phyloP scores from a whole-genome alignment of 352 stramenopile species.

The Blastocystis sp. region DNA sequence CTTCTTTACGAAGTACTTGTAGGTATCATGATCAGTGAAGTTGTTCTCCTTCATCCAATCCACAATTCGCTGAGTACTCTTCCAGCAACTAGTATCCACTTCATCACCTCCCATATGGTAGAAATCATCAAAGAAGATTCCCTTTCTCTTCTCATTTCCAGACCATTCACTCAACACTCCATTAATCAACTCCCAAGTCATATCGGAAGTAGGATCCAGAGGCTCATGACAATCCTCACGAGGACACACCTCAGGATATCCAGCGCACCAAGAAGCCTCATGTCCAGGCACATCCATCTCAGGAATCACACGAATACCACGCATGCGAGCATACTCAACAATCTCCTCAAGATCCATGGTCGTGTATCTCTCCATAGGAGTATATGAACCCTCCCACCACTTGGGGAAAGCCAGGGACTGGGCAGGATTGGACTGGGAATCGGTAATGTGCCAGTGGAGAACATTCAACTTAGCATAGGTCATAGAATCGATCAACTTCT shows the following conservation, averaged over 20 bases:
- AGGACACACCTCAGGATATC: slow-evolving; percentile 59
- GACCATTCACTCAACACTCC: slow-evolving; percentile 48
- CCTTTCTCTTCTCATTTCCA: slow-evolving; percentile 25
- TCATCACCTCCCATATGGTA: slow-evolving; percentile 65
- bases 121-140: slow-evolving; percentile 64
- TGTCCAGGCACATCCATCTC: slow-evolving; percentile 65
- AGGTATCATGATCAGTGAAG: slow-evolving; percentile 51
- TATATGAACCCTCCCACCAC: slow-evolving; percentile 66
- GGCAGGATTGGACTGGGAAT: slow-evolving; percentile 68
- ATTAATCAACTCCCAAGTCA: slow-evolving; percentile 62
- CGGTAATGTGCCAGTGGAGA: slow-evolving; percentile 68
- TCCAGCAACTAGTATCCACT: slow-evolving; percentile 64
- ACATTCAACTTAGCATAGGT: slow-evolving; percentile 68
- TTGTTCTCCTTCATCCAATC: slow-evolving; percentile 63
- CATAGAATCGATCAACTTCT: slow-evolving; percentile 66
- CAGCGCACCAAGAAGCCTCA: slow-evolving; percentile 61
- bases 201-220: slow-evolving; percentile 62
- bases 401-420: slow-evolving; percentile 42
- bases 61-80: slow-evolving; percentile 61
- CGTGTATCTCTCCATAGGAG: slow-evolving; percentile 64
- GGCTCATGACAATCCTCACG: slow-evolving; percentile 32
- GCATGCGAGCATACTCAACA: slow-evolving; percentile 63
- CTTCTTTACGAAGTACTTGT: slow-evolving; percentile 63
- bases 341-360: slow-evolving; percentile 63
- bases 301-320: slow-evolving; percentile 64